Evolutionary conservation across 495 filamentous ascomycete genomes (phyloP), one percentile per base, ranked within the genome.

Genomic region (Achaetomiella virescens): DNA sequence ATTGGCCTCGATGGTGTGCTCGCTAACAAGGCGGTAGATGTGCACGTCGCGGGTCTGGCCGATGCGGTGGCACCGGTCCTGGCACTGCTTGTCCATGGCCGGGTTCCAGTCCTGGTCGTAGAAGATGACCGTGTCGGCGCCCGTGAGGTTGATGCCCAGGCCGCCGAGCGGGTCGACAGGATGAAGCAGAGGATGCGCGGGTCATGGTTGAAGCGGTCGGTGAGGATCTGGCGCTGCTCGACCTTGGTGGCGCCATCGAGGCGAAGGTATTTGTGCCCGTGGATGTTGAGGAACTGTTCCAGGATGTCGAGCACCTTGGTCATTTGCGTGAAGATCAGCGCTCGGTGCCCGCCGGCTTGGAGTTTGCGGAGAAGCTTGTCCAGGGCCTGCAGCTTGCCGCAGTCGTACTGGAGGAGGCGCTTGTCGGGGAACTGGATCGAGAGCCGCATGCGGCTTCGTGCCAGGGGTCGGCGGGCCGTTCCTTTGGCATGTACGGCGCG

Each of bases 81-180:
- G 95, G 67, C 95, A 99, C 70, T 99, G 95, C 65, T 96, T 96
- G 71, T 99, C 95, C 95, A 99, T 99, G 11, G 95, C 95, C 0
- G 95, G 95, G 61, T 99, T 99, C 95, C 95, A 99, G 72, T 99
- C 95, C 41, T 96, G 82, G 68, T 99, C 95, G 72, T 99, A 99
- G 74, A 99, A 99, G 64, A 99, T 97, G 64, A 99, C 95, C 0
- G 93, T 95, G 69, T 97, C 93, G 22, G 95, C 95, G 31, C 93
- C 95, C 0, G 93, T 97, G 15, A 99, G 75, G 64, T 98, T 98
- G 72, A 95, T 96, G 48, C 95, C 95, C 1, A 99, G 75, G 47
- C 95, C 95, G 53, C 95, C 95, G 95, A 96, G 43, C 95, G 84
- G 54, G 89, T 95, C 2, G 90, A 96, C 12, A 97, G 81, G 66